Evolutionary conservation across 169 alveolate genomes (phyloP), one percentile per base, ranked within the genome.

Genomic region (Theileria sp.): DNA sequence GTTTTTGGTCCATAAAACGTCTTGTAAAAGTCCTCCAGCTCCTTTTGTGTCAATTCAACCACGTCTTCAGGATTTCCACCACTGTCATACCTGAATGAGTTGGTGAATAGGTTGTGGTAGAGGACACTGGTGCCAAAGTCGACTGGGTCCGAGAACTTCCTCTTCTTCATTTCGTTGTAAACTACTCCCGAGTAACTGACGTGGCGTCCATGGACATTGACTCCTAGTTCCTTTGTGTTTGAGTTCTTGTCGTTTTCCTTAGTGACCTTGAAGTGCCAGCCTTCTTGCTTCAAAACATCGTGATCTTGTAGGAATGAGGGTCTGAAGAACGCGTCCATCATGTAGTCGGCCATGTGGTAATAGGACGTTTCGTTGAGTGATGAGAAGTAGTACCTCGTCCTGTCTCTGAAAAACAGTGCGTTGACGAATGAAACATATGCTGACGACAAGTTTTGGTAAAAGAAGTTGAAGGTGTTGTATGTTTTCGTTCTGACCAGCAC

Each of bases 41-140:
- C 88, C 50, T 86, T 93, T 36, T 86, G 92, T 8, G 89, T 79
- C 76, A 94, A 86, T 49, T 81, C 69, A n/a, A 95, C 94, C n/a
- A 94, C 92, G 51, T 70, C 87, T 61, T 87, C 79, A 0, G 97
- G 97, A 79, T 93, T 93, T 6, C 97, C 97, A 15, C 97, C 97
- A 32, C 93, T 82, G 73, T 88, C 95, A 34, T 76, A 86, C 13
- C 84, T 80, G 82, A 93, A 93, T 9, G 87, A 77, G 86, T 87
- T 91, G 38, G 89, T 89, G 56, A 80, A 86, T 75, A 91, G 76
- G 58, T 25, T n/a, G 21, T 66, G 73, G 66, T 73, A 75, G 36
- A 74, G 75, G 77, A 32, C 75, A 65, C 65, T 80, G 36, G 58
- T 81, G 19, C 80, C 88, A 62, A 76, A 61, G 65, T 66, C 74